These are phyloP conservation scores for Wickerhamiella galacta DNA, from an alignment of 805 yeast genomes.

Conservation along the genomic window DNA sequence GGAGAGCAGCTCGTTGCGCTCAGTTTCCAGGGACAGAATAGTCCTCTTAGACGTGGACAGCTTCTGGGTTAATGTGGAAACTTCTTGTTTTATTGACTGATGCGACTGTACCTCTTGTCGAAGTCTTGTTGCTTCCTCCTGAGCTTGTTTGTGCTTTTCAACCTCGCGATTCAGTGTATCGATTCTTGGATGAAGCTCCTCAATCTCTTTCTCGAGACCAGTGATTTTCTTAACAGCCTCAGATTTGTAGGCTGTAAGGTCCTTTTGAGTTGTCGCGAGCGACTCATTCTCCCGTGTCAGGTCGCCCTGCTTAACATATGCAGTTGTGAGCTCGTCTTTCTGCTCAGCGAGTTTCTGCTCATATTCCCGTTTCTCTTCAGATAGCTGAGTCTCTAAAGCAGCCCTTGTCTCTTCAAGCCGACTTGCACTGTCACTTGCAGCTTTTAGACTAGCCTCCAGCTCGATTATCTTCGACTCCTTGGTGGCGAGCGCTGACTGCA, in stretches of 20 bases:
- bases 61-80: too few relatives aligned
- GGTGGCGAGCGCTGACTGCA: not conserved
- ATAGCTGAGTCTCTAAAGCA: not conserved
- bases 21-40: conserved; percentile 6
- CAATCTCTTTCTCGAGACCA: conserved; percentile 7
- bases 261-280: too few relatives aligned
- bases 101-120: not conserved
- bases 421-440: conserved; percentile 19
- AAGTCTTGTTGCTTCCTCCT: conserved; percentile 2
- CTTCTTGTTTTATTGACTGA: too few relatives aligned
- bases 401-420: not conserved
- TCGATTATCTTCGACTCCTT: conserved; percentile 44
- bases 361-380: not conserved
- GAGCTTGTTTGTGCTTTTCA: conserved; percentile 6
- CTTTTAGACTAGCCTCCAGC: conserved; percentile 57
- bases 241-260: not conserved
- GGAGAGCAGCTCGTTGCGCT: conserved; percentile 11
- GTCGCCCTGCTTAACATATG: conserved; percentile 2
- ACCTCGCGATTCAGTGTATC: conserved; percentile 10
- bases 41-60: too few relatives aligned
- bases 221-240: conserved; percentile 3
- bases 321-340: not conserved
- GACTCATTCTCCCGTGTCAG: too few relatives aligned
- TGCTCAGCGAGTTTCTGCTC: not conserved
- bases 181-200: conserved; percentile 12